phyloP scores from a whole-genome alignment of 1,139 yeast species.

The Saccharomycopsis hybrid region DNA sequence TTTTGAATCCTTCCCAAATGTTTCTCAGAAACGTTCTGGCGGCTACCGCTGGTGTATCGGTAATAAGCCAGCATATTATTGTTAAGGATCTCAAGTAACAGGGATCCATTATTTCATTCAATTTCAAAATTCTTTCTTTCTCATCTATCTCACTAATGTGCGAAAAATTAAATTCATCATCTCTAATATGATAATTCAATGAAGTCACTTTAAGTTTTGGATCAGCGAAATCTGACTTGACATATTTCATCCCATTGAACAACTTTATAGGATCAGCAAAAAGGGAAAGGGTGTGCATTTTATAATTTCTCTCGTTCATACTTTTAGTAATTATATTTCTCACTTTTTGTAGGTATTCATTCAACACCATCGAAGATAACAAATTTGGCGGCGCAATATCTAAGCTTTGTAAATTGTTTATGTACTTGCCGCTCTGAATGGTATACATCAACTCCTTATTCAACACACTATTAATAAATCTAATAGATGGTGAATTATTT shows the following conservation, averaged over 20 bases:
- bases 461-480: no score
- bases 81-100: conserved; percentile 32
- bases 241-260: conserved; percentile 26
- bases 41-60: conserved; percentile 27
- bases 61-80: conserved; percentile 37
- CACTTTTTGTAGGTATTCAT: conserved; percentile 24
- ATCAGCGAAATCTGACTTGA: no score
- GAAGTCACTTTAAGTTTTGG: conserved; percentile 31
- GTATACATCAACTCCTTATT: no score
- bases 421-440: no score
- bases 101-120: conserved; percentile 30
- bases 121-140: conserved; percentile 24
- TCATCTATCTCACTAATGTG: no score
- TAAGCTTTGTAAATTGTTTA: conserved; percentile 31
- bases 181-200: conserved; percentile 34
- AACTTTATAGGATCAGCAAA: conserved; percentile 16
- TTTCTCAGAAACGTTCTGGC: conserved; percentile 32
- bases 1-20: conserved; percentile 26
- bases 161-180: conserved; percentile 30
- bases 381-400: conserved; percentile 38
- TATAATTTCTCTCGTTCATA: neutral
- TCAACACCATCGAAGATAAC: conserved; percentile 29
- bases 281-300: conserved; percentile 6
- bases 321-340: neutral
- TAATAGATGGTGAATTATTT: no score